Base-by-base conservation (phyloP, 805 yeast genomes). In the Starmerella scarabaei region DNA sequence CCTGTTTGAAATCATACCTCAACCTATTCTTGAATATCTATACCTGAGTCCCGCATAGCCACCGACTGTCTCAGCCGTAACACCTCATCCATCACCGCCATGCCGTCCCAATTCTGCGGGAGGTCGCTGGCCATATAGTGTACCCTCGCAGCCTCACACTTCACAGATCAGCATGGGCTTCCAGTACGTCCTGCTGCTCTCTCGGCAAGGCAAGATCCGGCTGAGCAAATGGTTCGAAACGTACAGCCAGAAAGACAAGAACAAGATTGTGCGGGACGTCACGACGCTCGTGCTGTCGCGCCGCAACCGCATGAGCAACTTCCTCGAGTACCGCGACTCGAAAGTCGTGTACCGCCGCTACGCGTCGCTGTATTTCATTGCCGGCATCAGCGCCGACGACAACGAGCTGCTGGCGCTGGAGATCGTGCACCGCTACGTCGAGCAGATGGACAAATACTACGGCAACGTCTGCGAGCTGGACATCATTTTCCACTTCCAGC, bases 401-500 rank as follows among this genome's bases (percentile, higher is more conserved):
- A 91, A 91, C 58, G 98, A 91, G 58, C 67, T 91, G 47, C 61
- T 83, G 40, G 77, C 93, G 1, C 65, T 91, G 41, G 98, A 91
- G 54, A 65, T 80, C 15, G 77, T 91, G 37, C 98, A 91, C 58
- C 68, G 96, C 45, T 91, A 77, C 58, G 98, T 91, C 30, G 98
- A 91, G 59, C 85, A 83, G 49, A 84, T 91, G 95, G 98, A 91
- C 65, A 79, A 80, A 52, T 75, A 85, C 44, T 91, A 83, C 57
- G 96, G 95, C 11, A 88, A 84, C 55, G 98, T 91, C 15, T 85
- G 96, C 62, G 98, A 91, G 59, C 67, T 91, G 53, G 98, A 91
- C 62, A 91, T 91, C 47, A 91, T 91, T 36, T 91, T 91, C 71
- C 91, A 93, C 55, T 91, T 91, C 63, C 82, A 81, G 52, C 80